These are phyloP conservation scores for Bretschneidera sinensis DNA, from an alignment of 345 rosid genomes.

Conservation along the genomic window DNA sequence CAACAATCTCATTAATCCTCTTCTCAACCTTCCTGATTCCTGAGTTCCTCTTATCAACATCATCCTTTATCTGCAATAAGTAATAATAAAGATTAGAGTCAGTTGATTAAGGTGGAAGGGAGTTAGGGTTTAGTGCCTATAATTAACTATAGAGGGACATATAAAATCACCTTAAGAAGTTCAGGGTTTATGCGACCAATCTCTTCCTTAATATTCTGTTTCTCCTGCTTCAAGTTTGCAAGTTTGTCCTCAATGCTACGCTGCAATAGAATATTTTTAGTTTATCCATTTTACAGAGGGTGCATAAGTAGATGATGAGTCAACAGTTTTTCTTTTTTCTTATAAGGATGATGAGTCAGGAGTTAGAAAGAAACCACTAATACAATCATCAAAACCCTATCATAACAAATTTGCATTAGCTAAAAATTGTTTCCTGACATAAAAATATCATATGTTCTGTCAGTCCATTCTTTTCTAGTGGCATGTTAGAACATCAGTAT, in stretches of 20 bases:
- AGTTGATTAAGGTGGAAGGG: constrained; percentile 8
- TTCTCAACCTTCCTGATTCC: constrained; percentile 74
- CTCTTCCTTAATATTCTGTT: constrained; percentile 55
- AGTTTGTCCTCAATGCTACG: constrained; percentile 85
- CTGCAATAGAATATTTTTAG: constrained; percentile 38
- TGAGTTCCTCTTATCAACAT: constrained; percentile 53
- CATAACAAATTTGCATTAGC: too few species aligned
- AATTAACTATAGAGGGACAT: constrained; percentile 13
- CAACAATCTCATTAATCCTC: constrained; percentile 86
- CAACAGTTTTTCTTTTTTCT: too few species aligned
- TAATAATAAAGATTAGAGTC: constrained; percentile 14
- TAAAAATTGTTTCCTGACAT: too few species aligned
- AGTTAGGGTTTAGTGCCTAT: constrained; percentile 3
- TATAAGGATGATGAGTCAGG: too few species aligned
- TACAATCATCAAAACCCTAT: too few species aligned
- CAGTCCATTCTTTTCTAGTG: too few species aligned
- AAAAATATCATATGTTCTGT: too few species aligned
- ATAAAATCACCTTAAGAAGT: constrained; percentile 52
- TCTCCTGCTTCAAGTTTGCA: constrained; percentile 66
- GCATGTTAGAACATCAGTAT: too few species aligned
- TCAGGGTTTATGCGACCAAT: constrained; percentile 64
- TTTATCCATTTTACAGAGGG: background rate
- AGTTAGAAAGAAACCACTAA: too few species aligned
- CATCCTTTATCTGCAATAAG: constrained; percentile 54
- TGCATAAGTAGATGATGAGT: too few species aligned